phyloP scores from a whole-genome alignment of 2,329 filamentous ascomycete species.

The Dothideomycetes sp. region DNA sequence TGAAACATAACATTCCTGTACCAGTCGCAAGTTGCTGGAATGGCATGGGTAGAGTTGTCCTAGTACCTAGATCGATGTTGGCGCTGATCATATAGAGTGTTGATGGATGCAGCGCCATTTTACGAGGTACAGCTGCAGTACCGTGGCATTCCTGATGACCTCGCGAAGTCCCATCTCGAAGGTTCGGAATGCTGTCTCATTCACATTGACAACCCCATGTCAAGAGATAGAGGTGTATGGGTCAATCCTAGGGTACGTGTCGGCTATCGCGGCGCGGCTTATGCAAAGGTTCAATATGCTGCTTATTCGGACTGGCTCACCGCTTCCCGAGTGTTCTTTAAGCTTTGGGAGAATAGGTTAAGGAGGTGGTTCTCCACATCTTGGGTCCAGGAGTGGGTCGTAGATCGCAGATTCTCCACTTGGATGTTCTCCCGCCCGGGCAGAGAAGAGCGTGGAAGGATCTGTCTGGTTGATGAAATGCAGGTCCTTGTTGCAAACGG shows the following conservation, averaged over 20 bases:
- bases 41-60: conserved; percentile 36
- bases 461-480: conserved; percentile 19
- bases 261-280: conserved; percentile 45
- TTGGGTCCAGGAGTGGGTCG: conserved; percentile 18
- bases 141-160: conserved; percentile 50
- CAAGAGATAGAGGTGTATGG: conserved; percentile 44
- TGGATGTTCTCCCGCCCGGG: conserved; percentile 11
- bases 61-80: not conserved
- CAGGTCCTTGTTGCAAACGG: conserved; percentile 17
- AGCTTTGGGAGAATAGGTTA: conserved; percentile 49
- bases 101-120: conserved; percentile 46
- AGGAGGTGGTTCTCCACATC: conserved; percentile 32
- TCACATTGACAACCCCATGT: conserved; percentile 57
- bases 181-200: conserved; percentile 73
- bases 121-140: conserved; percentile 43
- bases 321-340: conserved; percentile 39
- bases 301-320: conserved; percentile 20
- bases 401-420: conserved; percentile 13
- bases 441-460: conserved; percentile 22
- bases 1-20: conserved; percentile 42
- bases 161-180: conserved; percentile 53
- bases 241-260: conserved; percentile 61
- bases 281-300: too few relatives aligned
- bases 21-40: conserved; percentile 60
- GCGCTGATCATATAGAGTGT: conserved; percentile 14